A percentile compares a stretch with the other conserved stretches of the same genome.
phyloP scores from a whole-genome alignment of 345 rosid genomes.

The Pelargonium nanum region DNA sequence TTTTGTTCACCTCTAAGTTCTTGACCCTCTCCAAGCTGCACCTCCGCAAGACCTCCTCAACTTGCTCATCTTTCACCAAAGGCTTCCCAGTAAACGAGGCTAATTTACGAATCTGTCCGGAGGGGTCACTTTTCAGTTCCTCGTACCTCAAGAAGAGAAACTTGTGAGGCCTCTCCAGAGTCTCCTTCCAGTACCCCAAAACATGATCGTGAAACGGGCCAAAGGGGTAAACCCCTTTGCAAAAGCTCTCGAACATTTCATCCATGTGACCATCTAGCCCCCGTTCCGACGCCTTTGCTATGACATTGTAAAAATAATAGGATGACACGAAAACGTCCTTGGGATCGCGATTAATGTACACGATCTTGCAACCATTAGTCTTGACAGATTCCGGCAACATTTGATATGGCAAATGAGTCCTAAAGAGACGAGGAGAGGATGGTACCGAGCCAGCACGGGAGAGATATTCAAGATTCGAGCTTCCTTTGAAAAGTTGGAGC shows the following conservation, averaged over 20 bases:
- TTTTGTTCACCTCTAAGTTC: constrained; percentile 27
- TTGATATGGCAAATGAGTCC: constrained; percentile 24
- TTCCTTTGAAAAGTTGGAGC: constrained; percentile 7
- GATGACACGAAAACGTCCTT: constrained; percentile 23
- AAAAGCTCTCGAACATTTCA: constrained; percentile 21
- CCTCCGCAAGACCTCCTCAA: constrained; percentile 19
- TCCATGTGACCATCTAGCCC: constrained; percentile 11
- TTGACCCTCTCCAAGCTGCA: constrained; percentile 36
- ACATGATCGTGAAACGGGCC: constrained; percentile 30
- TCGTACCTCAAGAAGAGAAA: constrained; percentile 31
- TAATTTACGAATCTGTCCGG: constrained; percentile 14
- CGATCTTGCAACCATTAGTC: constrained; percentile 18
- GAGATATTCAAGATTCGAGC: constrained; percentile 4
- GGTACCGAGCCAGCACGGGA: not conserved
- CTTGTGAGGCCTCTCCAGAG: constrained; percentile 13
- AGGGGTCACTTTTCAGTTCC: constrained; percentile 21
- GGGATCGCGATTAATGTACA: constrained; percentile 24
- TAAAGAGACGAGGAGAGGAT: constrained; percentile 16
- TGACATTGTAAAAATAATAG: constrained; percentile 23
- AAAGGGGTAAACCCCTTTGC: constrained; percentile 17
- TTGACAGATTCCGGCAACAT: constrained; percentile 20
- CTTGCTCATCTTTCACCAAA: constrained; percentile 15
- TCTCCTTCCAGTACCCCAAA: constrained; percentile 22
- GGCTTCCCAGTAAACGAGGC: constrained; percentile 18
- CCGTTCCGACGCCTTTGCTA: not conserved